Conservation (phyloP, 2,329 filamentous ascomycete genomes). For the Aspergillus phoenicis region DNA sequence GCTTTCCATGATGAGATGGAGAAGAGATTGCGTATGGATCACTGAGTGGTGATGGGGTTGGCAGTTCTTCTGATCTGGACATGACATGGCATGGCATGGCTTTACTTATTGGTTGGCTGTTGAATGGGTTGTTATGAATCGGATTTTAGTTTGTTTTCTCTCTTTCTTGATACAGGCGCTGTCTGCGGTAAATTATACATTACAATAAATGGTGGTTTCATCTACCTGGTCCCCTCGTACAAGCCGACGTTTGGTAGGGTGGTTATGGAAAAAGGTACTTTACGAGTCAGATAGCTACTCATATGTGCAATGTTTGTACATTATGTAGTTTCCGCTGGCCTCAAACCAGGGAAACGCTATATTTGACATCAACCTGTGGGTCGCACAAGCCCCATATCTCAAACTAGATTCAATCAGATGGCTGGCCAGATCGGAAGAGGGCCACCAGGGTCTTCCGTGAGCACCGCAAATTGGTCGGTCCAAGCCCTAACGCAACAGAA, state of each 20-base stretch:
- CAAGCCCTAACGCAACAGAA: not conserved
- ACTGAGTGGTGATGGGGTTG: slow-evolving; percentile 23
- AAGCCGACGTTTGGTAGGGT: too few species aligned
- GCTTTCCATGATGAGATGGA: slow-evolving; percentile 93
- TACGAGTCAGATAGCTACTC: not conserved
- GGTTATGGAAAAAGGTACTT: too few species aligned
- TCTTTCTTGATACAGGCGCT: not conserved
- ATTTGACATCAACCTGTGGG: slow-evolving; percentile 4
- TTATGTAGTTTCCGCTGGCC: not conserved
- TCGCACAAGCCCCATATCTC: not conserved
- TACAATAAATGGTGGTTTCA: not conserved
- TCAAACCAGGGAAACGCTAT: not conserved
- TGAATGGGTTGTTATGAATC: not conserved
- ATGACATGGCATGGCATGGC: not conserved
- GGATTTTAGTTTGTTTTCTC: too few species aligned
- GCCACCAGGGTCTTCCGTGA: slow-evolving; percentile 3
- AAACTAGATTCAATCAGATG: not conserved
- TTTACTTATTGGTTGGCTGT: too few species aligned
- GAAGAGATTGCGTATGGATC: slow-evolving; percentile 79
- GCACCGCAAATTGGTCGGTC: slow-evolving; percentile 3
- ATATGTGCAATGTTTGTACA: slow-evolving; percentile 14
- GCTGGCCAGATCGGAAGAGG: not conserved
- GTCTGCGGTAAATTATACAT: not conserved
- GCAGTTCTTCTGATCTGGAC: not conserved
- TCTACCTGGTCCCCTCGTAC: accelerated